These are phyloP conservation scores for Physcomitrellopsis africana DNA, from an alignment of 225 moss, liverwort and hornwort species.

Conservation along the genomic window DNA sequence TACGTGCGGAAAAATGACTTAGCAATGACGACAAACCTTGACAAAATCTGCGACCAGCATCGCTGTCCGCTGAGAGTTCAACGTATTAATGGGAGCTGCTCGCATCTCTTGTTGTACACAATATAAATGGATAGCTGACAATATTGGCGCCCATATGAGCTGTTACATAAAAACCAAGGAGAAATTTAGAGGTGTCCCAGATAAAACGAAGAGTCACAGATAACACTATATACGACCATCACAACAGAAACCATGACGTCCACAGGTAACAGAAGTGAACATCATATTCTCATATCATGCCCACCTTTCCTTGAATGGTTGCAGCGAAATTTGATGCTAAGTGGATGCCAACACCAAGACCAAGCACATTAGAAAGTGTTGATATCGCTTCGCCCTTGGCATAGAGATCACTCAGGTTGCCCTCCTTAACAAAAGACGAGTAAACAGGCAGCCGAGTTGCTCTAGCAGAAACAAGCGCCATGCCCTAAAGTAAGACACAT, in stretches of 20 bases:
- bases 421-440: conserved; percentile 91
- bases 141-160: conserved; percentile 78
- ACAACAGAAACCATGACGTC: not conserved
- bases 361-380: conserved; percentile 92
- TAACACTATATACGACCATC: not conserved
- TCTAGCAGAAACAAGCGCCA: conserved; percentile 97
- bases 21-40: conserved; percentile 53
- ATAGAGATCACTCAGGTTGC: conserved; percentile 95
- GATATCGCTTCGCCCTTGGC: conserved; percentile 99
- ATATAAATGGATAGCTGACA: conserved; percentile 88
- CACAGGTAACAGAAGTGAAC: conserved; percentile 6
- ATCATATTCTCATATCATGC: not conserved
- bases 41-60: conserved; percentile 92
- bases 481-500: conserved; percentile 59
- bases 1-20: no score
- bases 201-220: not conserved
- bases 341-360: conserved; percentile 90
- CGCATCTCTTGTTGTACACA: conserved; percentile 97
- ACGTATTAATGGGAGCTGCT: conserved; percentile 95
- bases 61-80: conserved; percentile 93
- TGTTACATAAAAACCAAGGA: conserved; percentile 40
- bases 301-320: conserved; percentile 88
- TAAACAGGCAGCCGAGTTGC: conserved; percentile 94
- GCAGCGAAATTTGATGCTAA: conserved; percentile 88
- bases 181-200: not conserved